Evolutionary conservation across 257 asterid genomes (phyloP).

Genomic region (Gardenia jasminoides): DNA sequence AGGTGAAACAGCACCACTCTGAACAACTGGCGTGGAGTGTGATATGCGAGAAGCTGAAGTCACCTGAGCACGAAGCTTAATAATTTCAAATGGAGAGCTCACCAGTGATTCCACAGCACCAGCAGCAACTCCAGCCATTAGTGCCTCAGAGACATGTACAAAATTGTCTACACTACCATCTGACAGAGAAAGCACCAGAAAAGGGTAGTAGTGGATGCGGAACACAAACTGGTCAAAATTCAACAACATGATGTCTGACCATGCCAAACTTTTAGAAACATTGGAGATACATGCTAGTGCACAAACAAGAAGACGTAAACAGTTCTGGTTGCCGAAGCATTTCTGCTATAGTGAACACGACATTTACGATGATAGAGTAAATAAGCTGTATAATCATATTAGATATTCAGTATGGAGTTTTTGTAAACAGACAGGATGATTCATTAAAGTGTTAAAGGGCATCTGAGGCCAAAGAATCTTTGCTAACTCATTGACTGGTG

Average conservation of each 20-base stretch:
- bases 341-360: neutral
- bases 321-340: neutral
- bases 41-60: constrained; percentile 68
- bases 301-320: neutral
- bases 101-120: constrained; percentile 53
- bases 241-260: neutral
- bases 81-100: constrained; percentile 68
- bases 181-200: constrained; percentile 16
- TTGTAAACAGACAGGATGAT: neutral
- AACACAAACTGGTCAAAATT: neutral
- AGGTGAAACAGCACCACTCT: constrained; percentile 46
- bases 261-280: neutral
- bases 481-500: neutral
- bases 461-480: neutral
- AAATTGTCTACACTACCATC: constrained; percentile 68
- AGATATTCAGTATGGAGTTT: neutral
- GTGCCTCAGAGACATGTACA: constrained; percentile 62
- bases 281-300: neutral
- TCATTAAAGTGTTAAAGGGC: neutral
- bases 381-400: neutral
- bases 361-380: neutral
- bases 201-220: neutral
- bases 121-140: constrained; percentile 80
- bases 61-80: constrained; percentile 89
- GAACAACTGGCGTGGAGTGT: constrained; percentile 35